These are phyloP conservation scores for Limnomonas spitsbergensis DNA, from an alignment of 139 green algal species.

Conservation along the genomic window DNA sequence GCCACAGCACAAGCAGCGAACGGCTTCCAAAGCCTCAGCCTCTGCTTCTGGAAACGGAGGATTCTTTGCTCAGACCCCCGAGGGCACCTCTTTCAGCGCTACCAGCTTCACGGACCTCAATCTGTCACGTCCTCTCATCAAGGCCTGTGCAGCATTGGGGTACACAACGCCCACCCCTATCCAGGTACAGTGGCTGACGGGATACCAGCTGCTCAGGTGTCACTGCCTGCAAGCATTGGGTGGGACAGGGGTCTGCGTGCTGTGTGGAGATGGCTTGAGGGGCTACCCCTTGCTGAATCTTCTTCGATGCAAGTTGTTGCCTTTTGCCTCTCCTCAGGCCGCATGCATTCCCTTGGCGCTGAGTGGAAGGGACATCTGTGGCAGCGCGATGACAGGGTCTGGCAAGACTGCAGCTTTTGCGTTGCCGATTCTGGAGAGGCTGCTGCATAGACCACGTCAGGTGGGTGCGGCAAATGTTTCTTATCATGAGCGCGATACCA, in stretches of 20 bases:
- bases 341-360: slow-evolving; percentile 91
- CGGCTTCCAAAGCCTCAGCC: not conserved
- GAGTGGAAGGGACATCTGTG: slow-evolving; percentile 90
- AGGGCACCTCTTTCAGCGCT: slow-evolving; percentile 66
- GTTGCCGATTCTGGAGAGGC: slow-evolving; percentile 88
- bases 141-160: slow-evolving; percentile 80
- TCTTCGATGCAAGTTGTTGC: not conserved
- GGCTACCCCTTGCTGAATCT: not conserved
- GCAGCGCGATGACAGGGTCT: slow-evolving; percentile 89
- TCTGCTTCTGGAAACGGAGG: not conserved
- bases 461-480: no score
- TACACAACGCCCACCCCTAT: slow-evolving; percentile 92
- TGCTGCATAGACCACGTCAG: slow-evolving; percentile 78
- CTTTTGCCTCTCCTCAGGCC: slow-evolving; percentile 52
- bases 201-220: not conserved
- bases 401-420: slow-evolving; percentile 97
- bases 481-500: no score
- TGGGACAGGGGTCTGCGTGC: not conserved
- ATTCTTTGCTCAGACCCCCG: slow-evolving; percentile 61
- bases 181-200: slow-evolving; percentile 75
- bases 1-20: slow-evolving; percentile 6
- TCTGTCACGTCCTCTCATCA: slow-evolving; percentile 82
- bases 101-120: slow-evolving; percentile 82
- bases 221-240: not conserved
- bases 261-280: not conserved